Percentiles rank a stretch among this genome's conserved stretches.
These are phyloP conservation scores for Debaryomyces prosopidis DNA, from an alignment of 805 yeast species.

Conservation along the genomic window DNA sequence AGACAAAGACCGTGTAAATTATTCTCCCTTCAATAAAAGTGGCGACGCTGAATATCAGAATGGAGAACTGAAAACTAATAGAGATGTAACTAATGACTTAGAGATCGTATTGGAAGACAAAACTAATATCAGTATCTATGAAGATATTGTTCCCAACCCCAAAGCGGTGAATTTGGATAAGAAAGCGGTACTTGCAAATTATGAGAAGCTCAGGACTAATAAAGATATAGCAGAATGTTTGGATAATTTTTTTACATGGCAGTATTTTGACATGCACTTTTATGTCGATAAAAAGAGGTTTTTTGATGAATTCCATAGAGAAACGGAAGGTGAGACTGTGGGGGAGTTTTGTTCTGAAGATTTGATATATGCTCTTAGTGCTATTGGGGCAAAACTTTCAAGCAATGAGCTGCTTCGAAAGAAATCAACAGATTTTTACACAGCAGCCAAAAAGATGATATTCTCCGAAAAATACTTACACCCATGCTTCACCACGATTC, in stretches of 20 bases:
- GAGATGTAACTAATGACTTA: no score
- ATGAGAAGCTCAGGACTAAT: background rate
- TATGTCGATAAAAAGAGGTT: background rate
- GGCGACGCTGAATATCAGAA: no score
- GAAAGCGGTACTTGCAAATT: background rate
- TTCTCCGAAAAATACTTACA: constrained; percentile 2
- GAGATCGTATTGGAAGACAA: background rate
- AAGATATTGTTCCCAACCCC: background rate
- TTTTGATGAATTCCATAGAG: constrained; percentile 1
- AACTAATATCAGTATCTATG: background rate
- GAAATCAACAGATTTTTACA: constrained; percentile 1
- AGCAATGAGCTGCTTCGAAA: background rate
- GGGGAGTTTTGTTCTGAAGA: constrained; percentile 5
- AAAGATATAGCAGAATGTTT: background rate
- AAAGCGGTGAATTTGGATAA: background rate
- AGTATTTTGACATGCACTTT: constrained; percentile 3
- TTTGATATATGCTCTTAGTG: constrained; percentile 2
- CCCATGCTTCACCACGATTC: constrained; percentile 2
- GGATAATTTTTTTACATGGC: constrained; percentile 5
- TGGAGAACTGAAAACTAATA: no score
- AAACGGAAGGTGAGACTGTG: background rate
- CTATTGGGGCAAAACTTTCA: constrained; percentile 2
- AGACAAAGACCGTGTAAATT: background rate
- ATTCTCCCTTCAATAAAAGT: background rate
- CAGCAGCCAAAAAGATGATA: constrained; percentile 3